phyloP scores from a whole-genome alignment of 140 eudicot species.

The Cichorium intybus region DNA sequence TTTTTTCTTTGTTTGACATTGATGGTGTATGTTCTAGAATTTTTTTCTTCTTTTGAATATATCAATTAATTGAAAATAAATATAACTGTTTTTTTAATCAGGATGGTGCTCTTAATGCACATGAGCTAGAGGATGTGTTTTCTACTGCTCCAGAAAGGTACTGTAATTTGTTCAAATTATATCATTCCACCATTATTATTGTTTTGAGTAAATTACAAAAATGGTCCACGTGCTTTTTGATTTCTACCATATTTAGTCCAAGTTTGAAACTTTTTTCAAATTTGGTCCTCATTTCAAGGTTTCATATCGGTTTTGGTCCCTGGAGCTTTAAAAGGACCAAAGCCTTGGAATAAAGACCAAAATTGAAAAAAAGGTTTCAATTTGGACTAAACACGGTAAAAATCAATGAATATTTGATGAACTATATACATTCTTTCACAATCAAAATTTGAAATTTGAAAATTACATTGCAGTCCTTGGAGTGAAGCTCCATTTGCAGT shows the following conservation, averaged over 20 bases:
- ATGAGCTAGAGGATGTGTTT: conserved; percentile 76
- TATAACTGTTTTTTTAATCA: conserved; percentile 20
- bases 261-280: background rate
- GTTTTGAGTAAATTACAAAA: background rate
- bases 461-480: conserved; percentile 68
- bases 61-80: conserved; percentile 3
- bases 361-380: background rate
- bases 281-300: background rate
- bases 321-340: background rate
- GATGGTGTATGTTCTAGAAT: conserved; percentile 65
- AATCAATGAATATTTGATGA: background rate
- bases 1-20: conserved; percentile 61
- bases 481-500: conserved; percentile 75
- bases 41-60: background rate
- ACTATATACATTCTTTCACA: background rate
- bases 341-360: background rate
- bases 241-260: background rate
- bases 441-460: background rate
- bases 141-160: conserved; percentile 96
- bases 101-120: conserved; percentile 78
- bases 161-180: conserved; percentile 5
- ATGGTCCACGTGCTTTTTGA: background rate
- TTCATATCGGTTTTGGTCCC: background rate
- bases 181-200: background rate
- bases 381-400: background rate